Conservation (phyloP, 148 eudicot species). For the Diospyros lotus region DNA sequence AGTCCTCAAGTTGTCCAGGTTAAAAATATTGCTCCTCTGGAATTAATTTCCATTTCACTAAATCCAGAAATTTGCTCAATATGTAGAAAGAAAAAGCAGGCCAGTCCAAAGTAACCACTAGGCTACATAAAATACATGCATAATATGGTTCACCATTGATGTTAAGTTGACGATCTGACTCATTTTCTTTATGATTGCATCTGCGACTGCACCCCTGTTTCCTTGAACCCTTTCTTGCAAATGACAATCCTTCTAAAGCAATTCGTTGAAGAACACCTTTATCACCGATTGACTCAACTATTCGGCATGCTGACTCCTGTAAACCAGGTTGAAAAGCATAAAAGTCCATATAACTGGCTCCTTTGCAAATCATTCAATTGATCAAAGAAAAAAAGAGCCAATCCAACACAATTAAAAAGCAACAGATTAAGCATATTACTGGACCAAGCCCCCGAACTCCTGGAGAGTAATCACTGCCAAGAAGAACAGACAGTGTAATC, state of each 20-base stretch:
- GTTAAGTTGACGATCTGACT: constrained; percentile 19
- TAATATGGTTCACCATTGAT: constrained; percentile 31
- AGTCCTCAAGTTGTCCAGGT: neutral
- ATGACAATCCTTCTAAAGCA: constrained; percentile 55
- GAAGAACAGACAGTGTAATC: constrained; percentile 82
- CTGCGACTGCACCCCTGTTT: constrained; percentile 33
- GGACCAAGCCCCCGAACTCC: constrained; percentile 86
- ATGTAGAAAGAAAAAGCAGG: neutral
- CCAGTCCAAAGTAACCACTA: neutral
- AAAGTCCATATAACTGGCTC: neutral
- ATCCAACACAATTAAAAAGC: neutral
- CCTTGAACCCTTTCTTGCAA: constrained; percentile 48
- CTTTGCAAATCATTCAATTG: constrained; percentile 4
- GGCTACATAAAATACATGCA: no score
- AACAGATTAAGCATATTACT: constrained; percentile 36
- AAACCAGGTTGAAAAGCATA: constrained; percentile 9
- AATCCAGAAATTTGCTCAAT: neutral
- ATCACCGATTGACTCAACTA: constrained; percentile 65
- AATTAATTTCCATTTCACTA: neutral
- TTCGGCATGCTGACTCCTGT: constrained; percentile 81
- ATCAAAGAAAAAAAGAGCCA: neutral
- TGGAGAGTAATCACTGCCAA: constrained; percentile 84
- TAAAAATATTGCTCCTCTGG: neutral
- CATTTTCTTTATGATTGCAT: constrained; percentile 43
- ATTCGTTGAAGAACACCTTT: constrained; percentile 49